Evolutionary conservation across 495 filamentous ascomycete genomes (phyloP), one percentile per base, ranked within the genome.

Genomic region (Xylaria cubensis): DNA sequence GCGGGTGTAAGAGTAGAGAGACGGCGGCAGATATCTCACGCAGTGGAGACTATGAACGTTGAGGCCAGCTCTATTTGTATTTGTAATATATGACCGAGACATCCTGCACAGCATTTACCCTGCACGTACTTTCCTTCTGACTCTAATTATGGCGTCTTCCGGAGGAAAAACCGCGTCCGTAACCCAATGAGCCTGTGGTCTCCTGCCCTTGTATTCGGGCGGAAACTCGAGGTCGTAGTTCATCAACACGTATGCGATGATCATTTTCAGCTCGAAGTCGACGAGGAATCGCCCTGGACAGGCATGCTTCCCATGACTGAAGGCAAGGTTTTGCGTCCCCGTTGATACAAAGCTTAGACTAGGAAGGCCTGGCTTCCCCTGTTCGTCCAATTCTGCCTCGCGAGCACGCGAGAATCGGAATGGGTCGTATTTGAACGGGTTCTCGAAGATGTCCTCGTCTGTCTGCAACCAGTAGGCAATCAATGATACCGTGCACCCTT

Each of bases 281-380:
- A 80, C 80, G 65, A 86, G 75, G 63, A 86, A 86, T 21, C 85
- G 74, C 2, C 83, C 85, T 0, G 84, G 82, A 63, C 84, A 86
- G 1, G 82, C 78, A 46, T 85, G 80, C 36, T 74, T 79, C 10
- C 86, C 86, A 62, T 84, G 71, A 0, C 86, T 83, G 55, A 88
- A 88, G 0, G 74, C 65, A 32, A 79, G 55, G 69, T 75, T 68
- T 21, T 76, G 55, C 64, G 41, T 0, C 9, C 70, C 71, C n/a
- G 72, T 75, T 21, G 76, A 70, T 2, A 76, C 72, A 48, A 72
- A 69, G 50, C 70, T 74, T 44, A 74, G 67, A 34, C 44, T 70
- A 9, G 50, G 41, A 42, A 75, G 51, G 15, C 56, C 53, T 13
- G 70, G 51, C 39, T 68, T 56, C 36, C 61, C 68, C 34, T 62